phyloP scores from a whole-genome alignment of 805 yeast species.

The Millerozyma acaciae region DNA sequence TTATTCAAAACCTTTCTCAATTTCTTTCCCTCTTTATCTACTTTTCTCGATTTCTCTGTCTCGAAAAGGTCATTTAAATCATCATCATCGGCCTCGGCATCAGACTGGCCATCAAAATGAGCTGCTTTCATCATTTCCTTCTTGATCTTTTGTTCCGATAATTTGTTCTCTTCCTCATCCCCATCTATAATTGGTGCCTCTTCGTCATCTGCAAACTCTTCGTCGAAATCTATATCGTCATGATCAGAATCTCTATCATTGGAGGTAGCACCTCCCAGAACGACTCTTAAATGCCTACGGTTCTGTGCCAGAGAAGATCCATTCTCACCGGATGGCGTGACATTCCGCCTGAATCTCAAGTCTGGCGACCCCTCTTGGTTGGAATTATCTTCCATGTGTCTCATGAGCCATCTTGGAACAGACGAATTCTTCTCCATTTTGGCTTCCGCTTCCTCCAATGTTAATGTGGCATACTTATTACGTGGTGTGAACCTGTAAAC shows the following conservation, averaged over 20 bases:
- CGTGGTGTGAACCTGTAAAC: slow-evolving; percentile 91
- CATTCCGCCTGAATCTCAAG: slow-evolving; percentile 39
- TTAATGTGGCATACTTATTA: slow-evolving; percentile 87
- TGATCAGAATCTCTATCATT: slow-evolving; percentile 68
- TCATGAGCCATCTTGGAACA: slow-evolving; percentile 95
- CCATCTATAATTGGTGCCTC: slow-evolving; percentile 98
- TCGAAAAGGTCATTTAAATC: slow-evolving; percentile 70
- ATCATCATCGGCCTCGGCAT: slow-evolving; percentile 49
- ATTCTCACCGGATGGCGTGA: slow-evolving; percentile 7
- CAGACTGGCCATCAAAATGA: slow-evolving; percentile 63
- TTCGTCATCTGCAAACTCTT: slow-evolving; percentile 97
- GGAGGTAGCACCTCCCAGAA: slow-evolving; percentile 39
- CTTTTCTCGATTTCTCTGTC: slow-evolving; percentile 55
- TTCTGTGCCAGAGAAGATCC: slow-evolving; percentile 8
- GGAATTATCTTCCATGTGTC: slow-evolving; percentile 66
- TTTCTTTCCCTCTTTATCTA: slow-evolving; percentile 87
- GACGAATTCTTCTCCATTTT: slow-evolving; percentile 76
- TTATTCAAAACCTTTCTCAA: slow-evolving; percentile 78
- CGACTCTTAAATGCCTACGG: slow-evolving; percentile 33
- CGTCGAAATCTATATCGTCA: slow-evolving; percentile 92
- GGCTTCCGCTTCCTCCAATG: slow-evolving; percentile 94
- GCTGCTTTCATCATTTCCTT: slow-evolving; percentile 81
- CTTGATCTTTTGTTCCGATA: slow-evolving; percentile 79
- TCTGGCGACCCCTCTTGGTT: slow-evolving; percentile 41
- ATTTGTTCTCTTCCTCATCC: slow-evolving; percentile 89